These are phyloP conservation scores for Beauveria rudraprayagi DNA, from an alignment of 2,329 filamentous ascomycete species.

Conservation along the genomic window DNA sequence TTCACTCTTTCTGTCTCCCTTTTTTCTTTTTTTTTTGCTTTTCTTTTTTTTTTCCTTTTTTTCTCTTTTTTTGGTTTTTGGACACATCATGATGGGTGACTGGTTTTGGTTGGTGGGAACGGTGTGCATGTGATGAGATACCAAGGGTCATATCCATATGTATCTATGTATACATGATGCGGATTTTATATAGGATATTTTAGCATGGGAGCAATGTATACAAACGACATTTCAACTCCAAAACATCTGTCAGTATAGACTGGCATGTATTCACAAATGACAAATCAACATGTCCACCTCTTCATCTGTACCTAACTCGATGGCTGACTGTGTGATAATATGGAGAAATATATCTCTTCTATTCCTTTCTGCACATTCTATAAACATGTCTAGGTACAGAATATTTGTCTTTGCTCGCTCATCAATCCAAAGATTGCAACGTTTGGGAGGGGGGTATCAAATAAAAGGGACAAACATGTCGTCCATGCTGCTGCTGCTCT, in stretches of 20 bases:
- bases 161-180: neutral
- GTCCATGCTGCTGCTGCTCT: neutral
- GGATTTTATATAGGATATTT: neutral
- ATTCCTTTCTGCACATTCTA: neutral
- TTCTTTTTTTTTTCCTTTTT: neutral
- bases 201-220: neutral
- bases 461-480: neutral
- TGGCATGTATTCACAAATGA: neutral
- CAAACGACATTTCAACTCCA: neutral
- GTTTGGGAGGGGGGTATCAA: neutral
- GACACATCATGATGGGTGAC: neutral
- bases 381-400: neutral
- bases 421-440: conserved; percentile 2
- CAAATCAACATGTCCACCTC: neutral
- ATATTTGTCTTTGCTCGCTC: neutral
- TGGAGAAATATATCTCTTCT: neutral
- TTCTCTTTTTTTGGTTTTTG: too few species aligned
- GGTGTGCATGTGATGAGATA: neutral
- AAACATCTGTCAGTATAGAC: neutral
- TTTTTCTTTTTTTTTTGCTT: neutral
- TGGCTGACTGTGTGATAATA: neutral
- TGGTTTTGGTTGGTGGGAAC: neutral
- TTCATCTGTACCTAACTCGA: neutral
- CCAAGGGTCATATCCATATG: neutral
- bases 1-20: neutral